Base-by-base conservation (phyloP, 2,329 filamentous ascomycete species). In the Orbilia javanica region DNA sequence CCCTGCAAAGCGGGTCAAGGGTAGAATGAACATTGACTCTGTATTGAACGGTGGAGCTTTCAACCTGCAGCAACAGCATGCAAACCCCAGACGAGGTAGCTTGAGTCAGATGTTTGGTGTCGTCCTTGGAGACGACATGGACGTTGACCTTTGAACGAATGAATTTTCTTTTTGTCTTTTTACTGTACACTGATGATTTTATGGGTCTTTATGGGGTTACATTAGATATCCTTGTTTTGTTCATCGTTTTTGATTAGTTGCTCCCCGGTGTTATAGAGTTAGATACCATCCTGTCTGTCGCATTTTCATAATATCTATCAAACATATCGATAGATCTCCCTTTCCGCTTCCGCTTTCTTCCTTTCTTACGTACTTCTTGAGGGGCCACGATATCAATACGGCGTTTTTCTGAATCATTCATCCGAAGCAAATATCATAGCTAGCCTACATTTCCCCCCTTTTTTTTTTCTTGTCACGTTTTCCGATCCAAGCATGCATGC, bases 91-190 rank as follows among this genome's bases (percentile, higher is more conserved):
- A 31, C 60, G 63, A 42, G 67, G 74, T 22, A 67, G 74, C 36
- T 27, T 78, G 31, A 78, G 74, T 52, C 74, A 78, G 46, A 78
- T 78, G 74, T 78, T 78, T 48, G 74, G 74, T 11, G 39, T 72
- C n/a, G 27, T 44, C 6, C 70, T 78, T 52, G 62, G 53, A 0
- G 74, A 78, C 31, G 67, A 78, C 25, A 78, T 78, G 74, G 74
- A 78, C 36, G 67, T 78, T 39, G 74, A 78, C 60, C 34, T 72
- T 31, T 78, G 36, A 39, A 39, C 36, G 36, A 39, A 39, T 39
- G 22, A 78, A 65, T 48, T 18, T 60, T 3, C 25, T 60, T 64
- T 62, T 64, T 22, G 7, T 29, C 27, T 60, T 65, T 53, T 62
- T 48, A 39, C 10, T 60, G 46, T 60, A 34, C 29, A 31, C 22